Evolutionary conservation across 1,284 basidiomycete species (phyloP).

Genomic region (Boletellus sp.): DNA sequence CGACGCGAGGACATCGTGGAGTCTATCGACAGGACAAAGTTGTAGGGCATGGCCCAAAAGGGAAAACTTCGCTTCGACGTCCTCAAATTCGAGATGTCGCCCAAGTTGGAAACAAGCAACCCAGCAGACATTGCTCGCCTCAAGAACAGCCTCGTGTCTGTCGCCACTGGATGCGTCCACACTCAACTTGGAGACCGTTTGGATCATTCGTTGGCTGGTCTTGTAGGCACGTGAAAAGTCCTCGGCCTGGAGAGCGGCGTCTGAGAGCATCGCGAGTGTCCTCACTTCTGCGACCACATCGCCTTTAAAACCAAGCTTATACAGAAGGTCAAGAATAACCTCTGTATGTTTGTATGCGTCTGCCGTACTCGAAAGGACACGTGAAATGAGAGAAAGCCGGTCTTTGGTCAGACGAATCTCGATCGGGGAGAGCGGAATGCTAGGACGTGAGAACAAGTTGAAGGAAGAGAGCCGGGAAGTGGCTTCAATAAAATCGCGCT

Average conservation of each 20-base stretch:
- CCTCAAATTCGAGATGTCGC: conserved; percentile 70
- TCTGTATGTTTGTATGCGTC: conserved; percentile 88
- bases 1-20: conserved; percentile 73
- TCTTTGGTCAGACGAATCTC: conserved; percentile 89
- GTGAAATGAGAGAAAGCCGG: conserved; percentile 81
- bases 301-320: conserved; percentile 78
- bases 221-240: conserved; percentile 76
- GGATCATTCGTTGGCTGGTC: conserved; percentile 70
- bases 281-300: conserved; percentile 75
- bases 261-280: conserved; percentile 83
- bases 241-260: conserved; percentile 75
- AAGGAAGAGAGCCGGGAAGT: conserved; percentile 84
- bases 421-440: conserved; percentile 79
- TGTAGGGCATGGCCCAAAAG: conserved; percentile 83
- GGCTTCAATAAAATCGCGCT: conserved; percentile 92
- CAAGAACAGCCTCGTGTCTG: conserved; percentile 47
- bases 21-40: conserved; percentile 79
- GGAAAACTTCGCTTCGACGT: conserved; percentile 61
- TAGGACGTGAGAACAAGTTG: conserved; percentile 71
- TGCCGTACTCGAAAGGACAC: conserved; percentile 74
- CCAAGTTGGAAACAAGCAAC: conserved; percentile 84
- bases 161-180: conserved; percentile 32
- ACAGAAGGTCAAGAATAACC: conserved; percentile 83
- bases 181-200: conserved; percentile 51
- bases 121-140: conserved; percentile 82